Evolutionary conservation across 148 eudicot species (phyloP), one percentile per base, ranked within the genome.

Genomic region (Rheum nobile): DNA sequence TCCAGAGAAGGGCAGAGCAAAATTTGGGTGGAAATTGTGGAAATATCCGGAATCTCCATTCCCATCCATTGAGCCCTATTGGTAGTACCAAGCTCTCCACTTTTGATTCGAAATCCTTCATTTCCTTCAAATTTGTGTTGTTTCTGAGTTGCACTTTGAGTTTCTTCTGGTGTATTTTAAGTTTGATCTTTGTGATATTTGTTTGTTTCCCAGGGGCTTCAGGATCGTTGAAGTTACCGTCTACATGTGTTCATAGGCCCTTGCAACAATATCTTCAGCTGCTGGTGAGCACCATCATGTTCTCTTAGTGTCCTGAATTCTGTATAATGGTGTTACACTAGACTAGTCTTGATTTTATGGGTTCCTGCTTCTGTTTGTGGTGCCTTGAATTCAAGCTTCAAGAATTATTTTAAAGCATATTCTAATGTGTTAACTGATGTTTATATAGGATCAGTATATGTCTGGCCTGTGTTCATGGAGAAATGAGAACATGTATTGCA

Each of bases 251-350:
- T 28, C 67, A 43, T 17, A 83, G 88, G 67, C 94, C 96, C 24
- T 79, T 87, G 2, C 80, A 86, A 69, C 87, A 82, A 0, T 87
- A 83, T 79, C 68, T 88, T 52, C 98, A 91, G 76, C 90, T 83
- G 65, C 50, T 90, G 88, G 98, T 93, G 83, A 89, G 82, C 57
- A 54, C 0, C 41, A 16, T 32, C 38, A 65, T 19, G 10, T 1
- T 34, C 21, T 65, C 9, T 65, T 32, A 10, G 35, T 39, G 24
- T 42, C 42, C 71, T n/a, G n/a, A n/a, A n/a, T n/a, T n/a, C n/a
- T 47, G 19, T 37, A 19, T 48, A 48, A 48, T 17, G 5, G 21
- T 19, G 54, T 48, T 48, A 19, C 22, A 48, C 13, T 19, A 17
- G 6, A 19, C 7, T 4, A 2, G 22, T 48, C 22, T 4, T 3